These are phyloP conservation scores for Hypoxylon sp. DNA, from an alignment of 2,329 filamentous ascomycete species.

Conservation along the genomic window DNA sequence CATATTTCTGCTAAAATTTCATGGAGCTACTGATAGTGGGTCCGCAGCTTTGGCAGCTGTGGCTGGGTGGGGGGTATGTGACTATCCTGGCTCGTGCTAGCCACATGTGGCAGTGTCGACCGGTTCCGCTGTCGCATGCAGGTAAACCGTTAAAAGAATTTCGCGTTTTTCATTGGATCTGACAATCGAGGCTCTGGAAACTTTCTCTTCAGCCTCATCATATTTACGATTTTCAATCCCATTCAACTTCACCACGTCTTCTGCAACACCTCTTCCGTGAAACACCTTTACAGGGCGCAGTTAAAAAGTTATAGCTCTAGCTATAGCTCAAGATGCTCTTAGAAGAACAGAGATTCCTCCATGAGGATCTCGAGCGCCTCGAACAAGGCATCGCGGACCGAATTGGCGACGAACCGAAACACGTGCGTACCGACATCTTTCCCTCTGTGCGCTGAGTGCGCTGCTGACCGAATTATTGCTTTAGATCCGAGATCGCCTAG, in stretches of 20 bases:
- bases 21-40: not conserved
- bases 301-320: slow-evolving; percentile 24
- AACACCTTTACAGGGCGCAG: not conserved
- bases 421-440: slow-evolving; percentile 62
- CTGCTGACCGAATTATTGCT: slow-evolving; percentile 29
- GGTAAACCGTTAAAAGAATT: not conserved
- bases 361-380: slow-evolving; percentile 95
- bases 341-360: slow-evolving; percentile 92
- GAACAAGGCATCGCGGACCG: slow-evolving; percentile 94
- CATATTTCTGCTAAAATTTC: not conserved
- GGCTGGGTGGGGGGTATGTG: no score
- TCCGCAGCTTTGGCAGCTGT: not conserved
- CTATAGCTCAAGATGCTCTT: slow-evolving; percentile 69
- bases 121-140: no score
- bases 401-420: slow-evolving; percentile 85
- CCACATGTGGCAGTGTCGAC: no score
- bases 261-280: not conserved
- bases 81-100: no score
- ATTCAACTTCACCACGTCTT: not conserved
- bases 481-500: slow-evolving; percentile 86
- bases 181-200: slow-evolving; percentile 18
- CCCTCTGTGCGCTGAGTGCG: not conserved
- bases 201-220: slow-evolving; percentile 39
- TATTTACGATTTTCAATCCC: slow-evolving; percentile 1
- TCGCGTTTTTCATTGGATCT: slow-evolving; percentile 26